These are phyloP conservation scores for Aspergillus baeticus DNA, from an alignment of 495 filamentous ascomycete species.

Conservation along the genomic window DNA sequence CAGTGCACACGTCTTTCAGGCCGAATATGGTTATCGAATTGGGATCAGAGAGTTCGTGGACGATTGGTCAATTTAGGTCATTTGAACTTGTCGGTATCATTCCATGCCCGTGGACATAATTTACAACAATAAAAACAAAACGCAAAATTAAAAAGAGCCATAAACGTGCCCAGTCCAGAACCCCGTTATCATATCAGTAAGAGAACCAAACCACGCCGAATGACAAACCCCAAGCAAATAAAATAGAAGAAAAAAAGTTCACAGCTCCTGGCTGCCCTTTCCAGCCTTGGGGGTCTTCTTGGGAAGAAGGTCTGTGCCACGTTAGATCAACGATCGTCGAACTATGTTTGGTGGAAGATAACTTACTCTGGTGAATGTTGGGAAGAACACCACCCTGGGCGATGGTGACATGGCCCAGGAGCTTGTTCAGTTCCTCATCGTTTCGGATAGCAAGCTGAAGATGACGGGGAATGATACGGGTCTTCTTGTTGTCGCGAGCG, in stretches of 20 bases:
- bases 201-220: slow-evolving; percentile 62
- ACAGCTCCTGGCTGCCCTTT: slow-evolving; percentile 92
- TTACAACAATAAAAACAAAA: slow-evolving; percentile 83
- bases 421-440: slow-evolving; percentile 99
- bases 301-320: slow-evolving; percentile 77
- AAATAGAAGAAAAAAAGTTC: slow-evolving; percentile 50
- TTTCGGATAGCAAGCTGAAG: slow-evolving; percentile 99
- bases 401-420: slow-evolving; percentile 97
- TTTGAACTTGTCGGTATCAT: slow-evolving; percentile 42
- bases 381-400: slow-evolving; percentile 99
- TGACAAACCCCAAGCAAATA: slow-evolving; percentile 51
- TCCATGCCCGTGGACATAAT: slow-evolving; percentile 81
- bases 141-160: slow-evolving; percentile 66
- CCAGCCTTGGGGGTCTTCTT: slow-evolving; percentile 96
- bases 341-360: not conserved
- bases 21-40: not conserved
- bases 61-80: slow-evolving; percentile 7
- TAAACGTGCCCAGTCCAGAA: slow-evolving; percentile 76
- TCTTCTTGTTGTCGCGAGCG: slow-evolving; percentile 99
- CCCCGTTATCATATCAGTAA: slow-evolving; percentile 84
- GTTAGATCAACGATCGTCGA: slow-evolving; percentile 44
- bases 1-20: too few relatives aligned
- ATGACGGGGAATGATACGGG: slow-evolving; percentile 98
- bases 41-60: slow-evolving; percentile 1
- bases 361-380: slow-evolving; percentile 97